Evolutionary conservation across 768 basidiomycete genomes (phyloP).

Genomic region (Grammothele lineata): DNA sequence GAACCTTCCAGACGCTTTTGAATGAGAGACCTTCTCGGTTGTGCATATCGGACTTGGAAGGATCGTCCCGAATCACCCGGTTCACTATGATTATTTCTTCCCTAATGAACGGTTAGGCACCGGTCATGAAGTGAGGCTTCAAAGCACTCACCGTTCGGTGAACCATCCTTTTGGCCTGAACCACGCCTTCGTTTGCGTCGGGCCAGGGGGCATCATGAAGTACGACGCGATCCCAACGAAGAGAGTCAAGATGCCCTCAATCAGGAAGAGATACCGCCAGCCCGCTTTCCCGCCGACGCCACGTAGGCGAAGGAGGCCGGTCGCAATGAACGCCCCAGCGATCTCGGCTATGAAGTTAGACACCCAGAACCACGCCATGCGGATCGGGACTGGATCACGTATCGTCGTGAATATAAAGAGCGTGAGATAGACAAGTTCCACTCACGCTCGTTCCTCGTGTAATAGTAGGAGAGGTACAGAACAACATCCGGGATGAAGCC

Average conservation of each 20-base stretch:
- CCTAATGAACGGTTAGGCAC: conserved; percentile 28
- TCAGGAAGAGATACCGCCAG: conserved; percentile 56
- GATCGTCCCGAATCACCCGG: conserved; percentile 59
- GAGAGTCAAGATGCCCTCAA: conserved; percentile 50
- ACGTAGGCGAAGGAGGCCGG: conserved; percentile 52
- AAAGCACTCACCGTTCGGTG: conserved; percentile 46
- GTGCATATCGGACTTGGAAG: conserved; percentile 65
- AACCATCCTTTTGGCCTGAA: conserved; percentile 65
- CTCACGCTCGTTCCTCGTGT: conserved; percentile 53
- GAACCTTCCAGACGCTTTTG: conserved; percentile 44
- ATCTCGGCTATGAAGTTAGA: conserved; percentile 54
- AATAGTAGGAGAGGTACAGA: conserved; percentile 63
- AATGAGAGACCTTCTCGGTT: conserved; percentile 59
- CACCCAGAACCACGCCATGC: conserved; percentile 69
- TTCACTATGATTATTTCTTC: conserved; percentile 67
- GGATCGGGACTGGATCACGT: conserved; percentile 46
- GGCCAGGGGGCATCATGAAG: conserved; percentile 57
- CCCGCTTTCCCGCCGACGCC: conserved; percentile 50
- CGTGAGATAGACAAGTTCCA: not conserved
- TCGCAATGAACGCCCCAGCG: conserved; percentile 58
- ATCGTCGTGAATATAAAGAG: not conserved
- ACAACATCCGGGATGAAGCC: conserved; percentile 64
- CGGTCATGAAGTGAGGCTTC: too few species aligned
- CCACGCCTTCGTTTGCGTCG: conserved; percentile 60
- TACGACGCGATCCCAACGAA: conserved; percentile 48